Evolutionary conservation across 106 monocot species (phyloP).

Genomic region (Gastrodia elata): DNA sequence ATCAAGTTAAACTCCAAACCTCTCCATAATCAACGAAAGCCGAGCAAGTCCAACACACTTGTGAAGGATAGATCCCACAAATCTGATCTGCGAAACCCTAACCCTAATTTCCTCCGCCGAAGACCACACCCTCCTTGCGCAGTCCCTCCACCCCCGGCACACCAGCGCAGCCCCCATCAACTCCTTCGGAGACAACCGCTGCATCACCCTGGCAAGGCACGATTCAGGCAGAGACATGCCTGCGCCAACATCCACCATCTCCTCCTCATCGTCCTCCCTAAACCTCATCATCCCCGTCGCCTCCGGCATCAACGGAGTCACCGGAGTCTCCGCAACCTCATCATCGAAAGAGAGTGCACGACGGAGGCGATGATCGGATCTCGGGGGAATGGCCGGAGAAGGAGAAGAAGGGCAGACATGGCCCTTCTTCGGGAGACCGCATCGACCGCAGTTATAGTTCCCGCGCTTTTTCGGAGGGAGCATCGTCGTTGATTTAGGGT

Average conservation of each 20-base stretch:
- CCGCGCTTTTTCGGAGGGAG: conserved; percentile 55
- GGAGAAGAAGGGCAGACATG: conserved; percentile 50
- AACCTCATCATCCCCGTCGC: background rate
- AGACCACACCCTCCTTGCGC: conserved; percentile 68
- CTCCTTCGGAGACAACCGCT: conserved; percentile 56
- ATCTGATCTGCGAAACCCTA: conserved; percentile 51
- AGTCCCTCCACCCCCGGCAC: conserved; percentile 71
- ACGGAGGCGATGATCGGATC: conserved; percentile 42
- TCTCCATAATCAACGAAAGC: conserved; percentile 75
- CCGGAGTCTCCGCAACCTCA: background rate
- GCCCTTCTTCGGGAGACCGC: conserved; percentile 92
- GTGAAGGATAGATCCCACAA: conserved; percentile 75
- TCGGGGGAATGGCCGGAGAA: conserved; percentile 17
- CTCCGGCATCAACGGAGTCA: background rate
- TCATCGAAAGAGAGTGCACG: conserved; percentile 53
- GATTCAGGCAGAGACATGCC: conserved; percentile 21
- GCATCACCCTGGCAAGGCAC: conserved; percentile 48
- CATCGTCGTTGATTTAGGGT: conserved; percentile 7
- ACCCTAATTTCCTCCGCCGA: conserved; percentile 71
- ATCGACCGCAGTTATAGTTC: conserved; percentile 97
- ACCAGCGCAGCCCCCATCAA: conserved; percentile 73
- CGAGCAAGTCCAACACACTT: conserved; percentile 43
- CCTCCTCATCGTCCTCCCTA: conserved; percentile 22
- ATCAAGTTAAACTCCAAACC: conserved; percentile 33
- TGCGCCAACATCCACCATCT: conserved; percentile 17